phyloP scores from a whole-genome alignment of 164 flowering plant species.

The Warburgia ugandensis region DNA sequence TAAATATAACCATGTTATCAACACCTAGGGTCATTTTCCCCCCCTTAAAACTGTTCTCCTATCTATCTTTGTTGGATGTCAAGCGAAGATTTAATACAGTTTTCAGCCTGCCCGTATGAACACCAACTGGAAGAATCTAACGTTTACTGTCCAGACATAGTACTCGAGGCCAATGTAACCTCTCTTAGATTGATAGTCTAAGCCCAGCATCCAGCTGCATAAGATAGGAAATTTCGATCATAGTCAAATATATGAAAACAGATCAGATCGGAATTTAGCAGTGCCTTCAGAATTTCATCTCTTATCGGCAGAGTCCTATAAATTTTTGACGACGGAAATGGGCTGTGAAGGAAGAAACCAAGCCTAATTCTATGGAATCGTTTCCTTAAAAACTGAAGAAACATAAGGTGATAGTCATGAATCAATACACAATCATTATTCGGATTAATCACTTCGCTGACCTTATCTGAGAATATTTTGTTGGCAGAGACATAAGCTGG shows the following conservation, averaged over 20 bases:
- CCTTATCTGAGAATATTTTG: conserved; percentile 26
- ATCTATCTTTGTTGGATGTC: conserved; percentile 13
- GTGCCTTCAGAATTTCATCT: conserved; percentile 11
- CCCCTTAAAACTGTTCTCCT: conserved; percentile 10
- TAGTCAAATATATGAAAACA: conserved; percentile 19
- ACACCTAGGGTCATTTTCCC: conserved; percentile 13
- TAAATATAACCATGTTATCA: conserved; percentile 21
- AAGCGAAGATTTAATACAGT: conserved; percentile 7
- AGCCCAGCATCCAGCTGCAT: conserved; percentile 19
- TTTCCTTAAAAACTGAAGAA: conserved; percentile 69
- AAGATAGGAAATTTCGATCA: conserved; percentile 18
- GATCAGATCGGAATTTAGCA: conserved; percentile 17
- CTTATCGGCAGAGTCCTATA: conserved; percentile 15
- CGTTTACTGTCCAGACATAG: conserved; percentile 11
- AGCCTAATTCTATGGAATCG: conserved; percentile 56
- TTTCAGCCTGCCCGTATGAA: conserved; percentile 15
- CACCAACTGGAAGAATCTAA: conserved; percentile 17
- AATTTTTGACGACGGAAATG: conserved; percentile 87
- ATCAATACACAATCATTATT: conserved; percentile 77
- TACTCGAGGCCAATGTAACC: conserved; percentile 19
- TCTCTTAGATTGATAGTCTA: conserved; percentile 16
- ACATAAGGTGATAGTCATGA: conserved; percentile 90
- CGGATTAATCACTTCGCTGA: conserved; percentile 22
- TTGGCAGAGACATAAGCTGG: conserved; percentile 31
- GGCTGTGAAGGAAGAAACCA: conserved; percentile 88